Percentiles rank a stretch among this genome's conserved stretches.
These are phyloP conservation scores for Debaryomycetaceae sp. DNA, from an alignment of 1,139 yeast species.

Conservation along the genomic window DNA sequence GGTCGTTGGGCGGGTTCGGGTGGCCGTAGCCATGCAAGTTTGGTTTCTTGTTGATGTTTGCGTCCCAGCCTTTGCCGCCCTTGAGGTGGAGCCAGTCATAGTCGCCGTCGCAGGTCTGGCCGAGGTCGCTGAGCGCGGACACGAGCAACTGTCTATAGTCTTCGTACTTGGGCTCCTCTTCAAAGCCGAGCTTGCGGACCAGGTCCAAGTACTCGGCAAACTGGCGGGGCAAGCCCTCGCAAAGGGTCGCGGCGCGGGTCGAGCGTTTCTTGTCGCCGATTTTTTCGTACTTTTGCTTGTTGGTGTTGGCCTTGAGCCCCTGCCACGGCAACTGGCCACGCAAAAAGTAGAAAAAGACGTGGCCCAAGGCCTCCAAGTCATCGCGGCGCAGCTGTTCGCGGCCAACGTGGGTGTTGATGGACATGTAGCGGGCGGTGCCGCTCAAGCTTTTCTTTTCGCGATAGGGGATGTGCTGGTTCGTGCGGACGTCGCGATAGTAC, in stretches of 20 bases:
- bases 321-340: slow-evolving; percentile 98
- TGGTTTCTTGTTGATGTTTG: slow-evolving; percentile 71
- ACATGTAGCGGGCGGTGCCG: slow-evolving; percentile 97
- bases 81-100: slow-evolving; percentile 94
- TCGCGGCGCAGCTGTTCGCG: slow-evolving; percentile 94
- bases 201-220: slow-evolving; percentile 78
- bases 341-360: slow-evolving; percentile 86
- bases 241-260: slow-evolving; percentile 66
- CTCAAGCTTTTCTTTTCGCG: slow-evolving; percentile 88
- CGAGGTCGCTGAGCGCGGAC: slow-evolving; percentile 59
- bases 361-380: slow-evolving; percentile 91
- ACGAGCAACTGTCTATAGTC: slow-evolving; percentile 69
- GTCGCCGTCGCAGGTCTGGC: slow-evolving; percentile 71
- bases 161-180: slow-evolving; percentile 91
- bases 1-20: slow-evolving; percentile 35
- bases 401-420: slow-evolving; percentile 93
- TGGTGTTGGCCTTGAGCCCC: slow-evolving; percentile 95
- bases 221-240: slow-evolving; percentile 77
- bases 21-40: slow-evolving; percentile 86
- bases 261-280: slow-evolving; percentile 92
- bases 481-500: slow-evolving; percentile 90
- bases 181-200: slow-evolving; percentile 78
- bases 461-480: slow-evolving; percentile 92
- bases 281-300: slow-evolving; percentile 91
- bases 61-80: slow-evolving; percentile 89